Base-by-base conservation (phyloP, 2,329 filamentous ascomycete genomes). In the Hypoxylon sp. region DNA sequence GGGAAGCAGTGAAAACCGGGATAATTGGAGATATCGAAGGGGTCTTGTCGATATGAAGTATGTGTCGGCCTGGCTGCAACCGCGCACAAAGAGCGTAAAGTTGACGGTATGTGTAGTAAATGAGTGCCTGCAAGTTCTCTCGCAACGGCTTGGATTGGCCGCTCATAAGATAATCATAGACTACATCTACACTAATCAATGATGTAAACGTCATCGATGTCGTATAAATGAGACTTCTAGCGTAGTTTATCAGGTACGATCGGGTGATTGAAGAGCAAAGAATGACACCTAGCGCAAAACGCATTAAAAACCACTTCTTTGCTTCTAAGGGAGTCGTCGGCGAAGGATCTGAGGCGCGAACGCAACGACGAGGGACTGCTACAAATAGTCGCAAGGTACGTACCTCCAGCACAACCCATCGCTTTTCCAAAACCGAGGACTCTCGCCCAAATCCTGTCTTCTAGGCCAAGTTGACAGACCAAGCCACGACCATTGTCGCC, bases 201-300 rank as follows among this genome's bases (percentile, higher is more conserved):
- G 85, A 83, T 0, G 90, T 86, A 43, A 88, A 87, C 0, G 88
- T 85, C 79, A 92, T 84, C 30, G 90, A 89, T 0, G 91, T 93
- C 0, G 91, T 93, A 76, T 93, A 94, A 60, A 93, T 93, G 45
- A 93, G 79, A 1, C 86, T 89, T n/a, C 91, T 86, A 0, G 91
- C 90, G 74, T 93, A 93, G 74, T 94, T 93, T 77, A 93, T 86
- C 56, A 93, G 82, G 68, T 93, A 93, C 1, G 86, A 79, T 23
- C 89, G 82, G 0, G 88, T 86, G 0, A 85, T 79, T 0, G 84
- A 77, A 1, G 88, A 87, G 74, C 89, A 92, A 0, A 93, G 81
- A 1, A 93, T 80, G 19, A 89, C 83, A 1, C 87, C 87, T 89
- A 21, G 77, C 76, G 77, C 46, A 34, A 50, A 56, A 52, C 52